phyloP scores from a whole-genome alignment of 106 monocot species.

The Dioscorea dumetorum region DNA sequence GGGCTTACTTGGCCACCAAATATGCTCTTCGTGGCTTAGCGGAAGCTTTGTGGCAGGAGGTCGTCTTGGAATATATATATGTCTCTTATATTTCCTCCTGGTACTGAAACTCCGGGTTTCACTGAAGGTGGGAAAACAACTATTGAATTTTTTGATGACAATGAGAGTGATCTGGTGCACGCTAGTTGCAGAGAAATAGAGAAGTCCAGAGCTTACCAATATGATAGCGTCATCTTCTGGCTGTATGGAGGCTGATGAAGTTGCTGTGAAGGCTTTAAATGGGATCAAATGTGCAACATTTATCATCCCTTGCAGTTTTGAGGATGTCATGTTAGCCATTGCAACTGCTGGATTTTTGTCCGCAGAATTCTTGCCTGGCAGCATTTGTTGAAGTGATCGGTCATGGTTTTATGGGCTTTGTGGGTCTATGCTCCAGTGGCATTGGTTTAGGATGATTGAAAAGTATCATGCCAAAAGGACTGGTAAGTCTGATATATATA shows the following conservation, averaged over 20 bases:
- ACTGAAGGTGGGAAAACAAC: slow-evolving; percentile 32
- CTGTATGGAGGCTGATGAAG: slow-evolving; percentile 66
- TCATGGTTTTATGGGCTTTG: slow-evolving; percentile 64
- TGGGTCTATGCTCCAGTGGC: slow-evolving; percentile 47
- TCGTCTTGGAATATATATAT: slow-evolving; percentile 63
- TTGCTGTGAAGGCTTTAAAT: slow-evolving; percentile 44
- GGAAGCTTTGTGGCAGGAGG: slow-evolving; percentile 77
- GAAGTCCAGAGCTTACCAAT: slow-evolving; percentile 46
- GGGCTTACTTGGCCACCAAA: slow-evolving; percentile 76
- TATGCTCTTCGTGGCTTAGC: slow-evolving; percentile 69
- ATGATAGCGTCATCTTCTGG: slow-evolving; percentile 43
- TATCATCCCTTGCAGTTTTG: slow-evolving; percentile 60
- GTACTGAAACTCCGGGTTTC: slow-evolving; percentile 74
- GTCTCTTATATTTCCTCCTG: slow-evolving; percentile 65
- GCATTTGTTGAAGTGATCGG: slow-evolving; percentile 53
- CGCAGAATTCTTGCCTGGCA: slow-evolving; percentile 51
- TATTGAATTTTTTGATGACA: neutral
- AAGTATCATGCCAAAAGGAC: slow-evolving; percentile 30
- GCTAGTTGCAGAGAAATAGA: slow-evolving; percentile 41
- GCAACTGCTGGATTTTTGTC: slow-evolving; percentile 73
- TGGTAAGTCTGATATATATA: slow-evolving; percentile 2
- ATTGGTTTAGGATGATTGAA: slow-evolving; percentile 53
- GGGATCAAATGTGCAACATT: slow-evolving; percentile 58
- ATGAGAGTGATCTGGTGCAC: neutral
- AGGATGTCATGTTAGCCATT: slow-evolving; percentile 65